Percentiles rank a stretch among this genome's conserved stretches.
phyloP scores from a whole-genome alignment of 768 basidiomycete species.

The Tulasnella sp. region DNA sequence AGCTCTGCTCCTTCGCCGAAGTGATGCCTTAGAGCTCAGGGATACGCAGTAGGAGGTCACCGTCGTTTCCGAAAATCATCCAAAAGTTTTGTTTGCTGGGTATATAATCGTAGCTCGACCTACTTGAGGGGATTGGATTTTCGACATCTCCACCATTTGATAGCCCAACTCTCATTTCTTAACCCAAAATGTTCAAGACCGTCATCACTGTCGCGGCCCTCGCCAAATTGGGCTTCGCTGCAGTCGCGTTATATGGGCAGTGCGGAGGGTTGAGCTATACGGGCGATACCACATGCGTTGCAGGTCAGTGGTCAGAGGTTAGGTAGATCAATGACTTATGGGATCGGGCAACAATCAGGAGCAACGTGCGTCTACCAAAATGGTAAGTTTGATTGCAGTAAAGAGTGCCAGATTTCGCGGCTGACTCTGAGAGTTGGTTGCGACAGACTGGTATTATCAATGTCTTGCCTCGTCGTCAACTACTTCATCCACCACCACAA shows the following conservation, averaged over 20 bases:
- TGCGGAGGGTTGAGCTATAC: conserved; percentile 5
- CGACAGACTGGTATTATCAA: conserved; percentile 1
- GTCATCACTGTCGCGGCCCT: neutral
- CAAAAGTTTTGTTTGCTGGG: neutral
- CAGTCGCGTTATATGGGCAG: neutral
- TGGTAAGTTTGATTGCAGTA: neutral
- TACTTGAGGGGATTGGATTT: neutral
- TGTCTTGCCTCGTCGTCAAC: neutral
- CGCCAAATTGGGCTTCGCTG: neutral
- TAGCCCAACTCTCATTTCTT: neutral
- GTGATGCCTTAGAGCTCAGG: neutral
- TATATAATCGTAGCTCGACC: neutral
- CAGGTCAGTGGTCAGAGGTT: conserved; percentile 29
- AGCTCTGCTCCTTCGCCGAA: neutral
- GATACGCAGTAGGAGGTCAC: neutral
- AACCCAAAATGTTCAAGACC: neutral
- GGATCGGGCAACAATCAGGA: neutral
- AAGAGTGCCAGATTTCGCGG: neutral
- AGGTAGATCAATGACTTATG: neutral
- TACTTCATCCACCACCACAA: neutral
- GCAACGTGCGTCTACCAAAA: neutral
- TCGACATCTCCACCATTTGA: neutral
- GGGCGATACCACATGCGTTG: conserved; percentile 6
- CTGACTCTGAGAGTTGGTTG: neutral
- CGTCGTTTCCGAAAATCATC: neutral